Conservation (phyloP, 2,329 filamentous ascomycete species). For the Sporothrix pallida region DNA sequence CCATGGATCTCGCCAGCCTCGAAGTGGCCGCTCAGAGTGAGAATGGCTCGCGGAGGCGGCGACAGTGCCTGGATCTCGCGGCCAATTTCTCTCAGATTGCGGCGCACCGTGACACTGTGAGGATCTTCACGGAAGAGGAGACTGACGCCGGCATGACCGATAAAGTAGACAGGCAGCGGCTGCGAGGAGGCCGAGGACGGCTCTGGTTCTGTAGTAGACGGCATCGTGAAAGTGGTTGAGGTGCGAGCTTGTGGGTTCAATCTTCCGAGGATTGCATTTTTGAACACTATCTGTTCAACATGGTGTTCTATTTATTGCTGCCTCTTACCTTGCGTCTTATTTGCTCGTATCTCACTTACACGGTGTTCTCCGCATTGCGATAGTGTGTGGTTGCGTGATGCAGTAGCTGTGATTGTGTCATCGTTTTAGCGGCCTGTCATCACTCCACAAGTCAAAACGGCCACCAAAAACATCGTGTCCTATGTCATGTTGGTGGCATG, state of each 20-base stretch:
- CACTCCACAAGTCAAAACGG: not conserved
- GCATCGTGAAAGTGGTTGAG: not conserved
- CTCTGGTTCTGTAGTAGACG: not conserved
- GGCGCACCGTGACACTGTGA: not conserved
- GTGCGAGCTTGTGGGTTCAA: not conserved
- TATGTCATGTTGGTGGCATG: not conserved
- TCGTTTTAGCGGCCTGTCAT: constrained; percentile 10
- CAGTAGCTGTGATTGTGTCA: constrained; percentile 24
- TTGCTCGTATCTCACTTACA: not conserved
- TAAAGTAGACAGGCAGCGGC: constrained; percentile 26
- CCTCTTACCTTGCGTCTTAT: not conserved
- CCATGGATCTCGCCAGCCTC: constrained; percentile 31
- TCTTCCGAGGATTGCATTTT: not conserved
- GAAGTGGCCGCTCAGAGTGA: constrained; percentile 30
- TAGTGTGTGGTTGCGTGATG: constrained; percentile 25
- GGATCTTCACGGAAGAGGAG: constrained; percentile 28
- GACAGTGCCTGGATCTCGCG: constrained; percentile 20
- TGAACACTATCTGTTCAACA: not conserved
- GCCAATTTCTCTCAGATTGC: constrained; percentile 25
- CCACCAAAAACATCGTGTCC: not conserved
- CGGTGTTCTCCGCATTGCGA: not conserved
- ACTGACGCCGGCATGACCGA: constrained; percentile 28
- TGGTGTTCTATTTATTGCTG: not conserved
- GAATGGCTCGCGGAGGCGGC: constrained; percentile 21
- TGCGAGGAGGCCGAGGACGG: not conserved